A percentile compares a stretch with the other conserved stretches of the same genome.
phyloP scores from a whole-genome alignment of 768 basidiomycete species.

The Pleurotus ostreatus region DNA sequence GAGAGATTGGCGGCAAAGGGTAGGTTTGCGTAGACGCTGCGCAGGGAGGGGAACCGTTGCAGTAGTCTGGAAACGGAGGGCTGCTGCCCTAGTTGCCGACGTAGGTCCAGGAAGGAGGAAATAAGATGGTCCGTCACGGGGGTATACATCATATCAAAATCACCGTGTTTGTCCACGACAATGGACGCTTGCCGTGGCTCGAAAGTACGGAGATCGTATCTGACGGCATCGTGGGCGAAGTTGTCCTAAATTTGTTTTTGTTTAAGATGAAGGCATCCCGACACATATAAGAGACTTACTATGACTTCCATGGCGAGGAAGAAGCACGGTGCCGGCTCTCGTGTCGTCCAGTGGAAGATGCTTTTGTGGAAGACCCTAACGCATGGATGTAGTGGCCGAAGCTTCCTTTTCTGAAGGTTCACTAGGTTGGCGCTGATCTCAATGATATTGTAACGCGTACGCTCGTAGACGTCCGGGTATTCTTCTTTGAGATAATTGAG shows the following conservation, averaged over 20 bases:
- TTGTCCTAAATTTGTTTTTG: constrained; percentile 62
- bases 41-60: constrained; percentile 48
- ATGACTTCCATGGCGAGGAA: constrained; percentile 95
- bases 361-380: constrained; percentile 72
- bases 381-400: constrained; percentile 60
- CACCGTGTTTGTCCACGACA: constrained; percentile 71
- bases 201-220: constrained; percentile 79
- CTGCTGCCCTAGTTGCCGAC: constrained; percentile 52
- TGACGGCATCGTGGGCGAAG: constrained; percentile 92
- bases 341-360: constrained; percentile 79
- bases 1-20: constrained; percentile 93
- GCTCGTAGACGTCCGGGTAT: constrained; percentile 90
- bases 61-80: constrained; percentile 56
- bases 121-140: constrained; percentile 85
- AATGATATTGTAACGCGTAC: constrained; percentile 90
- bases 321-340: constrained; percentile 82
- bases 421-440: constrained; percentile 87
- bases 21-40: constrained; percentile 61
- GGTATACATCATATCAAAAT: constrained; percentile 81
- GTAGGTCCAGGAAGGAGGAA: constrained; percentile 67
- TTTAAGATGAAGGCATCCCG: constrained; percentile 1
- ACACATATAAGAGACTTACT: constrained; percentile 42
- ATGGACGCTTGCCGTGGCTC: constrained; percentile 84
- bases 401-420: constrained; percentile 61
- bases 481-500: constrained; percentile 73